Percentiles rank a stretch among this genome's conserved stretches.
phyloP scores from a whole-genome alignment of 1,284 basidiomycete genomes.

The Ustilago shanxiensis region DNA sequence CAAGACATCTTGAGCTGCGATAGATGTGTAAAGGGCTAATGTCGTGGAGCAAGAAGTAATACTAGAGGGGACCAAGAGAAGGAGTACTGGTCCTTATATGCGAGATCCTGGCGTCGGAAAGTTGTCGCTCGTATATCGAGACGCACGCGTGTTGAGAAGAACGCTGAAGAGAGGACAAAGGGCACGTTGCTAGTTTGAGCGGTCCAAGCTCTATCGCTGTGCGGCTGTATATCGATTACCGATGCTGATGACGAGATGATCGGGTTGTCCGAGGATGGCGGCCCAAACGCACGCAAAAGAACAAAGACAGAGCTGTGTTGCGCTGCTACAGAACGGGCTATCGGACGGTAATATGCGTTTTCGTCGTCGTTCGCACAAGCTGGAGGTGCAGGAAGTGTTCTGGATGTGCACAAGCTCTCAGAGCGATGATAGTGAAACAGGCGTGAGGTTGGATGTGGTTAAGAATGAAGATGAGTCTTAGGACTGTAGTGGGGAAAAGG shows the following conservation, averaged over 20 bases:
- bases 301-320: neutral
- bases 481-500: no score
- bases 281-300: constrained; percentile 2
- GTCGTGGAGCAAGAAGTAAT: neutral
- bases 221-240: neutral
- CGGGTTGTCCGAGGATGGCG: constrained; percentile 1
- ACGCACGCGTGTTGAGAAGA: neutral
- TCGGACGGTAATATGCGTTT: neutral
- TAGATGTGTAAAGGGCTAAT: neutral
- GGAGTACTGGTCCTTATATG: neutral
- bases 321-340: neutral
- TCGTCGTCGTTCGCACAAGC: neutral
- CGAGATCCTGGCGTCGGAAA: neutral
- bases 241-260: neutral
- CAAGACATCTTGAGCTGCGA: constrained; percentile 48
- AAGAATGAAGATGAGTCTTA: no score
- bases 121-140: neutral
- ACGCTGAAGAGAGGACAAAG: neutral
- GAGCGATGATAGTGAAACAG: no score
- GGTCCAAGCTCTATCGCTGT: neutral
- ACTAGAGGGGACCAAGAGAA: neutral
- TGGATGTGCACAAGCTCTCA: no score
- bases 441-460: no score
- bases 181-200: neutral
- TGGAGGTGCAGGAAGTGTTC: neutral